phyloP scores from a whole-genome alignment of 805 yeast genomes.

The Metschnikowia colocasiae region DNA sequence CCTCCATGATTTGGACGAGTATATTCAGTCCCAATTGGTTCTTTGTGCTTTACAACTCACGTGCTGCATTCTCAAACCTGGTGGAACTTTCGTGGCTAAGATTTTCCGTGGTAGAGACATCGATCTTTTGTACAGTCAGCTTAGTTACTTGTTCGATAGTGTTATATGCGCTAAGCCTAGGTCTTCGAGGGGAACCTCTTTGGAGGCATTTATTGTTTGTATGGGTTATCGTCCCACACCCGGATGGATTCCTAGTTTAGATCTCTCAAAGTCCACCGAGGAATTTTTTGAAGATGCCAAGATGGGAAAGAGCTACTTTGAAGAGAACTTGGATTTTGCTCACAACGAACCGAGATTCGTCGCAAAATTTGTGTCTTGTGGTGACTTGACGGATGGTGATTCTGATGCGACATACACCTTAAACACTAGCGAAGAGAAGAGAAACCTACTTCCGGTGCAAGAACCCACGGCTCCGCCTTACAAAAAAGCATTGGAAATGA shows the following conservation, averaged over 20 bases:
- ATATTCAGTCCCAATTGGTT: slow-evolving; percentile 91
- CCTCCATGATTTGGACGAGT: slow-evolving; percentile 92
- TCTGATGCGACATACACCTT: slow-evolving; percentile 90
- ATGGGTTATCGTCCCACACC: slow-evolving; percentile 78
- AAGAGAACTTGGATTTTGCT: slow-evolving; percentile 47
- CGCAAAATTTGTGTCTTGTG: slow-evolving; percentile 95
- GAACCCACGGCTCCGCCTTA: slow-evolving; percentile 97
- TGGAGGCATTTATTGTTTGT: slow-evolving; percentile 93
- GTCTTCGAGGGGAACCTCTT: slow-evolving; percentile 88
- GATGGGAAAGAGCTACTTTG: slow-evolving; percentile 52
- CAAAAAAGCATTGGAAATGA: slow-evolving; percentile 84
- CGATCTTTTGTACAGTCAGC: slow-evolving; percentile 87
- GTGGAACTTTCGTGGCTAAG: slow-evolving; percentile 94
- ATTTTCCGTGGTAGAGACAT: slow-evolving; percentile 95
- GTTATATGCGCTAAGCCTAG: slow-evolving; percentile 96
- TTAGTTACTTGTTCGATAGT: slow-evolving; percentile 77
- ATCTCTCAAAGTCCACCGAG: slow-evolving; percentile 61
- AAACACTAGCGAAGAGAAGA: slow-evolving; percentile 34
- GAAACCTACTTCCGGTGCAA: slow-evolving; percentile 86
- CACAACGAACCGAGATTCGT: slow-evolving; percentile 61
- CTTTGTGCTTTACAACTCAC: slow-evolving; percentile 89
- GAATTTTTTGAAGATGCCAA: slow-evolving; percentile 69
- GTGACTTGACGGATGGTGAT: slow-evolving; percentile 82
- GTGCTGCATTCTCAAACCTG: slow-evolving; percentile 80
- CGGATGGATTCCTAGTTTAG: slow-evolving; percentile 75